A percentile compares a stretch with the other conserved stretches of the same genome.
Evolutionary conservation across 2,329 filamentous ascomycete species (phyloP).

Genomic region (Scolecobasidium constrictum): DNA sequence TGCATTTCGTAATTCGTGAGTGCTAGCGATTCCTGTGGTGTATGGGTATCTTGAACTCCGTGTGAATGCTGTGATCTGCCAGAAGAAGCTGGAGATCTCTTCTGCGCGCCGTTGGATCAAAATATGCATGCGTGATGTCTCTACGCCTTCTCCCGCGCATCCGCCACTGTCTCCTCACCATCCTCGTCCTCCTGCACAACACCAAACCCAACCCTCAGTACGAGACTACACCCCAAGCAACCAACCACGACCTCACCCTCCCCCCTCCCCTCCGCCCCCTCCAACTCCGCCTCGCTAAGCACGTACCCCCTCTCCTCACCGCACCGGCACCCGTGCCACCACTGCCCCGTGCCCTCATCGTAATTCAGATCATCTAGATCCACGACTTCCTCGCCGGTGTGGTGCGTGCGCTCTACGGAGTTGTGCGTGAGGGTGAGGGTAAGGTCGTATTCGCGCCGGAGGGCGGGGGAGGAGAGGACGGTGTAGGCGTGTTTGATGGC

Average conservation of each 20-base stretch:
- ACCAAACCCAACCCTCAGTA: slow-evolving; percentile 49
- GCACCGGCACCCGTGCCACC: slow-evolving; percentile 47
- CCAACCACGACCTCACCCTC: slow-evolving; percentile 49
- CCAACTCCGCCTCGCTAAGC: slow-evolving; percentile 44
- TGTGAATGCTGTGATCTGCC: too few species aligned
- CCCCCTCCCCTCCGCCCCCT: slow-evolving; percentile 37
- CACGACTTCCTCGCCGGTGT: slow-evolving; percentile 41
- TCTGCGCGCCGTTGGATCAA: too few species aligned
- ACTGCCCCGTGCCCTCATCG: slow-evolving; percentile 19
- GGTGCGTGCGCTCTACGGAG: slow-evolving; percentile 11
- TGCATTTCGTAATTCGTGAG: too few species aligned
- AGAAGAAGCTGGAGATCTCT: too few species aligned
- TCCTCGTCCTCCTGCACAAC: slow-evolving; percentile 26
- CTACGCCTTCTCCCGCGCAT: too few species aligned
- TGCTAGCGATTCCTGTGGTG: too few species aligned
- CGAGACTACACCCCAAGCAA: slow-evolving; percentile 53
- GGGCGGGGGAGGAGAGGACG: slow-evolving; percentile 34
- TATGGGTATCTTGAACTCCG: too few species aligned
- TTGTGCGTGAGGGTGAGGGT: slow-evolving; percentile 17
- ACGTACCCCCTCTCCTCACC: slow-evolving; percentile 46
- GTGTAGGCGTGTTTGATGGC: slow-evolving; percentile 49
- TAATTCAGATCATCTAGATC: slow-evolving; percentile 45
- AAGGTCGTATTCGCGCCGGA: slow-evolving; percentile 39
- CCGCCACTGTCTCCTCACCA: too few species aligned
- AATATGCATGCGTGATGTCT: too few species aligned